Evolutionary conservation across 1,284 basidiomycete species (phyloP).

Genomic region (Microbotryum lychnidis-dioicae): DNA sequence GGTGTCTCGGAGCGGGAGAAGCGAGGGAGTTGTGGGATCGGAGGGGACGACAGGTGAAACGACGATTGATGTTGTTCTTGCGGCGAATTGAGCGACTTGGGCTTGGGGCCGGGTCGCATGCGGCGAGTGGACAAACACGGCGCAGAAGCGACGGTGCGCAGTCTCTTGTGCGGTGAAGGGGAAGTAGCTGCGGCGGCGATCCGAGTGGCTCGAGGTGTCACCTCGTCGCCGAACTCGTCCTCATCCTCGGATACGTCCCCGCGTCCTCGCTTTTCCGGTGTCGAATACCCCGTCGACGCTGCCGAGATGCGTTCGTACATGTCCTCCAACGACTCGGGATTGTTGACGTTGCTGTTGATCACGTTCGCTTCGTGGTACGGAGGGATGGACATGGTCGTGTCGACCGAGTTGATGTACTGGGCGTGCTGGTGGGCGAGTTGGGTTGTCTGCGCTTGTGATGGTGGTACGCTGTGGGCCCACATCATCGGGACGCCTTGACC

Average conservation of each 20-base stretch:
- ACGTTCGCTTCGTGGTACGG: slow-evolving; percentile 16
- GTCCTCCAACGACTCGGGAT: slow-evolving; percentile 23
- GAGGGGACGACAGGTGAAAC: slow-evolving; percentile 26
- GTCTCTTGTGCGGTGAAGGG: slow-evolving; percentile 14
- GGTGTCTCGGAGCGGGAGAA: slow-evolving; percentile 19
- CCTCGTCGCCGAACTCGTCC: slow-evolving; percentile 10
- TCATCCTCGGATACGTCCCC: background rate
- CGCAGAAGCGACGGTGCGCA: slow-evolving; percentile 29
- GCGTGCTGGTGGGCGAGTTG: slow-evolving; percentile 7
- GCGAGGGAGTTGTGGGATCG: slow-evolving; percentile 13
- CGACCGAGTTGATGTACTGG: background rate
- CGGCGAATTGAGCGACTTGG: slow-evolving; percentile 24
- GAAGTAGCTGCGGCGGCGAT: background rate
- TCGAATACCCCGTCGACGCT: background rate
- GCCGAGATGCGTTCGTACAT: slow-evolving; percentile 10
- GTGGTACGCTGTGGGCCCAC: slow-evolving; percentile 5
- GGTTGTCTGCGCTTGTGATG: slow-evolving; percentile 1
- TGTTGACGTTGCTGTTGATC: slow-evolving; percentile 17
- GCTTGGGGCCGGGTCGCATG: slow-evolving; percentile 27
- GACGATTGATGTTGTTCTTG: slow-evolving; percentile 22
- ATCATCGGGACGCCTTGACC: background rate
- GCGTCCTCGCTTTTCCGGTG: slow-evolving; percentile 18
- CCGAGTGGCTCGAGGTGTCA: slow-evolving; percentile 1
- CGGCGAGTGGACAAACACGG: slow-evolving; percentile 20
- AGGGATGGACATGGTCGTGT: slow-evolving; percentile 9